These are phyloP conservation scores for Salinomyces thailandicus DNA, from an alignment of 2,329 filamentous ascomycete genomes.

Conservation along the genomic window DNA sequence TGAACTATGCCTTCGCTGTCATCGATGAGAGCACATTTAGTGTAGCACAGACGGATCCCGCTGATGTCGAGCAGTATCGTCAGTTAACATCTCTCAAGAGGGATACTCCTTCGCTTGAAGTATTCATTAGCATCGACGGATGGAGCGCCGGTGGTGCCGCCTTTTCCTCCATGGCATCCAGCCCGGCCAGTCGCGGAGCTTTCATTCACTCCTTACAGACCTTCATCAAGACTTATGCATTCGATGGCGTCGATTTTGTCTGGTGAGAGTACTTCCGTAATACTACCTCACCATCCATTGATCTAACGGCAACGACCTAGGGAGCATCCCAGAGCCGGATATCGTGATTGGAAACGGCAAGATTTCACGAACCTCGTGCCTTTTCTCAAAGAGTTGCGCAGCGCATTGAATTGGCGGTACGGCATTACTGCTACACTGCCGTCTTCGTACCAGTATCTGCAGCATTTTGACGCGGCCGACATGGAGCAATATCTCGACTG, in stretches of 20 bases:
- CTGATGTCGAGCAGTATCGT: background rate
- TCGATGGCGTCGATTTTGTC: slow-evolving; percentile 14
- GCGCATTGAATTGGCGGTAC: slow-evolving; percentile 25
- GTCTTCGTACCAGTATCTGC: slow-evolving; percentile 11
- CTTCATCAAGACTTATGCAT: slow-evolving; percentile 11
- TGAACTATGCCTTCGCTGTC: slow-evolving; percentile 34
- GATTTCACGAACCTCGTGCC: slow-evolving; percentile 31
- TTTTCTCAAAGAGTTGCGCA: slow-evolving; percentile 29
- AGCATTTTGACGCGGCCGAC: slow-evolving; percentile 8
- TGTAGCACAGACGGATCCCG: slow-evolving; percentile 13
- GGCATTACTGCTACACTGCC: slow-evolving; percentile 32
- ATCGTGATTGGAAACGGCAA: slow-evolving; percentile 27
- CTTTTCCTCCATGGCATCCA: slow-evolving; percentile 27
- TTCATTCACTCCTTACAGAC: slow-evolving; percentile 2
- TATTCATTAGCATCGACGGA: background rate
- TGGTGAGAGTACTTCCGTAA: slow-evolving; percentile 11
- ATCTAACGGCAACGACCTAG: background rate
- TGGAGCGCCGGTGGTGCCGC: background rate
- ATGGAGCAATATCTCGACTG: slow-evolving; percentile 8
- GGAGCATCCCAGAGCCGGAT: slow-evolving; percentile 16
- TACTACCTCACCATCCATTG: background rate
- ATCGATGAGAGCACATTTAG: slow-evolving; percentile 28
- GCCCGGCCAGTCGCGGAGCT: slow-evolving; percentile 3
- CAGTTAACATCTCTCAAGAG: background rate
- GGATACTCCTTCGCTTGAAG: background rate